Conservation (phyloP, 176 grass and related monocot species). For the Hsuehochloa calcarea region DNA sequence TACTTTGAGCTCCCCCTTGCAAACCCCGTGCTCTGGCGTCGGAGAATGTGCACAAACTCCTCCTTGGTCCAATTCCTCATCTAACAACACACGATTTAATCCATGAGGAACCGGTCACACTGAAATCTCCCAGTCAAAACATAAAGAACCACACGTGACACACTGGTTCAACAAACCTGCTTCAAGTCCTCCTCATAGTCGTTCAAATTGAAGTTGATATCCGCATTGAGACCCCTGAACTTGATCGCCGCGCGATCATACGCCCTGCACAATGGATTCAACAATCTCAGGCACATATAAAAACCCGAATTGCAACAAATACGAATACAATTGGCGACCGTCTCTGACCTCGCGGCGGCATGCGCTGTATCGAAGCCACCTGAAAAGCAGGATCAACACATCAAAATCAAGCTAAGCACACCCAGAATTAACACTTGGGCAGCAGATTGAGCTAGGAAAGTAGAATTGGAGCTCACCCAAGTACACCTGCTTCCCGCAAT, state of each 20-base stretch:
- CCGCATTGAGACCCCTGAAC: constrained; percentile 76
- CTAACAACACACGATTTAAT: constrained; percentile 24
- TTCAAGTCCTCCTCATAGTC: constrained; percentile 85
- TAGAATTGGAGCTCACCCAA: constrained; percentile 53
- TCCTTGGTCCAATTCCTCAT: constrained; percentile 82
- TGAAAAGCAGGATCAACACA: constrained; percentile 30
- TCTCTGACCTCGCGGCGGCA: constrained; percentile 66
- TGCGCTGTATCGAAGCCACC: constrained; percentile 92
- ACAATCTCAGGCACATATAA: not conserved
- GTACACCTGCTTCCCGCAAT: constrained; percentile 94
- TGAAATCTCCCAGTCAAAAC: not conserved
- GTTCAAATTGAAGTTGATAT: constrained; percentile 80
- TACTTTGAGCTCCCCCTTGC: constrained; percentile 83
- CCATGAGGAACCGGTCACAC: not conserved
- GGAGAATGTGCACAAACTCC: constrained; percentile 88
- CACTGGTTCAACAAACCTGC: constrained; percentile 34
- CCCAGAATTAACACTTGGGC: not conserved
- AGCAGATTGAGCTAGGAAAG: not conserved
- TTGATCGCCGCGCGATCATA: constrained; percentile 88
- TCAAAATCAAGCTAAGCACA: constrained; percentile 12
- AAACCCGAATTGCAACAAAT: not conserved
- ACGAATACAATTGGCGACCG: not conserved
- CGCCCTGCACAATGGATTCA: constrained; percentile 45
- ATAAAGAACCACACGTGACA: not conserved
- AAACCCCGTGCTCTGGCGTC: constrained; percentile 80